A percentile compares a stretch with the other conserved stretches of the same genome.
phyloP scores from a whole-genome alignment of 2,329 filamentous ascomycete species.

The Xylaria digitata region DNA sequence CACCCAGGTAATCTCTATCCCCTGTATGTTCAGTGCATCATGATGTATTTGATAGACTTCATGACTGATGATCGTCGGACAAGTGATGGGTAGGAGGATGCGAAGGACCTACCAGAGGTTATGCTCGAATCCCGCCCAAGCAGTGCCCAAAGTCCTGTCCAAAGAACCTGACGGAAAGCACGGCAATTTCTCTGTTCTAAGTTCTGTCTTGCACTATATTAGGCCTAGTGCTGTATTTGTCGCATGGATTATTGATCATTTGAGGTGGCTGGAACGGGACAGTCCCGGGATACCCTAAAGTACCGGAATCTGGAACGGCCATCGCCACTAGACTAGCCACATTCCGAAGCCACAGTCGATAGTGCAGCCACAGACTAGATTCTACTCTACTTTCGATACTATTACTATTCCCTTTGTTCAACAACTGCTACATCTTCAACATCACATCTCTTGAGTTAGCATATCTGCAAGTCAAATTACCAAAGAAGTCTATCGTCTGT shows the following conservation, averaged over 20 bases:
- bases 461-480: neutral
- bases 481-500: neutral
- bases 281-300: no score
- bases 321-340: neutral
- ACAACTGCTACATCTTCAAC: neutral
- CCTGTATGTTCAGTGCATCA: neutral
- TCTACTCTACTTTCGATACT: neutral
- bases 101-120: neutral
- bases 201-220: neutral
- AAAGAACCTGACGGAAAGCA: slow-evolving; percentile 20
- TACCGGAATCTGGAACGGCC: no score
- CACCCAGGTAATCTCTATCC: no score
- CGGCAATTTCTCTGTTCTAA: slow-evolving; percentile 11
- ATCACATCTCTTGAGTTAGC: neutral
- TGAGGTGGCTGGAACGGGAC: neutral
- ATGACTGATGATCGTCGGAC: slow-evolving; percentile 11
- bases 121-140: no score
- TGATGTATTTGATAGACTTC: slow-evolving; percentile 4
- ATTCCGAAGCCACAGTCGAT: neutral
- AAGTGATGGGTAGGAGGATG: neutral
- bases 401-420: neutral
- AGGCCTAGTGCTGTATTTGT: slow-evolving; percentile 4
- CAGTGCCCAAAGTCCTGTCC: neutral
- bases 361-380: neutral
- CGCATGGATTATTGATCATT: neutral